These are phyloP conservation scores for Ramularia endophylla DNA, from an alignment of 2,329 filamentous ascomycete species.

Conservation along the genomic window DNA sequence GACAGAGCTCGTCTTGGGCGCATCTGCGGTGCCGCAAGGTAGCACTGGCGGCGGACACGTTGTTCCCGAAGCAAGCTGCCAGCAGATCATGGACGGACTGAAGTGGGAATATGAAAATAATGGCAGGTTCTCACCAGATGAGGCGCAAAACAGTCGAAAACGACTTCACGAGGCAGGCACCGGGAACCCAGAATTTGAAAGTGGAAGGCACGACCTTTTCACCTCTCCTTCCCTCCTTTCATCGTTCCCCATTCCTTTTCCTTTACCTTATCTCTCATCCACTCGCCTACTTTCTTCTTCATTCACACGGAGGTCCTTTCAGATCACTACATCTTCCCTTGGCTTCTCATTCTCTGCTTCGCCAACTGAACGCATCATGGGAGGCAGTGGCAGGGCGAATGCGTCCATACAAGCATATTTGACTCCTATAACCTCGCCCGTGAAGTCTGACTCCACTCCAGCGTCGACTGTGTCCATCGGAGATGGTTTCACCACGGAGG, in stretches of 20 bases:
- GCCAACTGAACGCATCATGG: conserved; percentile 5
- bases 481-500: conserved; percentile 50
- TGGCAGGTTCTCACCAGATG: too few relatives aligned
- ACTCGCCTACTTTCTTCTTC: neutral
- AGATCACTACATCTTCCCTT: too few relatives aligned
- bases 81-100: too few relatives aligned
- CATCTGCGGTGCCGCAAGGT: too few relatives aligned
- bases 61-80: too few relatives aligned
- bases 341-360: neutral
- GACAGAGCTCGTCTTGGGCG: too few relatives aligned
- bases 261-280: neutral
- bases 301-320: too few relatives aligned
- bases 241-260: neutral
- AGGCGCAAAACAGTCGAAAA: too few relatives aligned
- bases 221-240: neutral
- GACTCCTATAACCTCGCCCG: conserved; percentile 21
- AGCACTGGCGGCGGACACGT: too few relatives aligned
- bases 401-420: conserved; percentile 42
- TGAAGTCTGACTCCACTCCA: conserved; percentile 11
- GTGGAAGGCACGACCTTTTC: neutral
- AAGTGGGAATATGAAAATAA: too few relatives aligned
- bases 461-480: conserved; percentile 25
- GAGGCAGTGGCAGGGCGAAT: conserved; percentile 10
- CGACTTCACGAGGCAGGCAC: too few relatives aligned
- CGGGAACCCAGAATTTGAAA: too few relatives aligned